Percentiles rank a stretch among this genome's conserved stretches.
Evolutionary conservation across 2,329 filamentous ascomycete species (phyloP).

Genomic region (Colletotrichum trifolii): DNA sequence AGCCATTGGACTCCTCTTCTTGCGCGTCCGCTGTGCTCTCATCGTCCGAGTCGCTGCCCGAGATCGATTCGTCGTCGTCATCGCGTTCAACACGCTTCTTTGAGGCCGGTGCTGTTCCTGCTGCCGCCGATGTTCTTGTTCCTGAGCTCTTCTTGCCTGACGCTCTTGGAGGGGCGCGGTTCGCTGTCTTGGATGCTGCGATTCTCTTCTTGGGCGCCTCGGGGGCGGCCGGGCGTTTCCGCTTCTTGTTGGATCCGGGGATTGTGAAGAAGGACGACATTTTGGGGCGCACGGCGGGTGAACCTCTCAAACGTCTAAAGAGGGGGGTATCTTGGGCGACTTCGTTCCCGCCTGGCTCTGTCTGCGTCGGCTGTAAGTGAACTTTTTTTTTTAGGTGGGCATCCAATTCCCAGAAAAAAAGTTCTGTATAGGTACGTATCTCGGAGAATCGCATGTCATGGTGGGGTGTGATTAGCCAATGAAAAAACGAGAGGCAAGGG

Average conservation of each 20-base stretch:
- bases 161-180: conserved; percentile 55
- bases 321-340: conserved; percentile 34
- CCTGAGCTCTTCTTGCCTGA: too few species aligned
- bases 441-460: conserved; percentile 30
- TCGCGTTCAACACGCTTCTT: conserved; percentile 64
- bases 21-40: conserved; percentile 56
- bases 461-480: conserved; percentile 28
- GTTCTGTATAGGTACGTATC: conserved; percentile 42
- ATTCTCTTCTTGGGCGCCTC: conserved; percentile 70
- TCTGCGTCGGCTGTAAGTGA: conserved; percentile 5
- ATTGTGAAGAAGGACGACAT: conserved; percentile 98
- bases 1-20: conserved; percentile 58
- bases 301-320: conserved; percentile 29
- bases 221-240: conserved; percentile 75
- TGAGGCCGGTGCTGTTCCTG: conserved; percentile 46
- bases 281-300: conserved; percentile 43
- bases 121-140: conserved; percentile 45
- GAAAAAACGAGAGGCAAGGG: neutral
- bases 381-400: conserved; percentile 40
- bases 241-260: conserved; percentile 88
- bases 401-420: conserved; percentile 51
- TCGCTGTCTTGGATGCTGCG: conserved; percentile 56
- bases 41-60: conserved; percentile 81
- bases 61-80: conserved; percentile 75
- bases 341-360: conserved; percentile 41